Evolutionary conservation across 2,329 filamentous ascomycete genomes (phyloP).

Genomic region (Polychaeton citri): DNA sequence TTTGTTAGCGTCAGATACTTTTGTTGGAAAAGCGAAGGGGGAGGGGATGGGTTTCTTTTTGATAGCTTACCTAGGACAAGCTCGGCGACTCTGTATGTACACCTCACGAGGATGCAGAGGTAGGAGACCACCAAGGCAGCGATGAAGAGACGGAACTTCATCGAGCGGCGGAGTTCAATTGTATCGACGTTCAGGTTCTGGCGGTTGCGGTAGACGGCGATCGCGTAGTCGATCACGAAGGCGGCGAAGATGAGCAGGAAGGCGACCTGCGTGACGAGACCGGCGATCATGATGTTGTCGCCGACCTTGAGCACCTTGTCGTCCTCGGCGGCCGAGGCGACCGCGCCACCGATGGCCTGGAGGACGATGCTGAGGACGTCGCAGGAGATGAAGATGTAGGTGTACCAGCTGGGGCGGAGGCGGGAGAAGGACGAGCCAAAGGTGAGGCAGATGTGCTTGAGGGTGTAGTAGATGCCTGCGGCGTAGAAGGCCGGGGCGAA

Average conservation of each 20-base stretch:
- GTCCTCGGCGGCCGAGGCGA: conserved; percentile 37
- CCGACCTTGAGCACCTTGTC: conserved; percentile 33
- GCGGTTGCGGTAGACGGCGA: conserved; percentile 9
- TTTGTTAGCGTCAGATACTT: background rate
- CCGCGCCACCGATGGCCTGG: conserved; percentile 44
- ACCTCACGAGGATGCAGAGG: conserved; percentile 15
- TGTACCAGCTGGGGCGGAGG: conserved; percentile 23
- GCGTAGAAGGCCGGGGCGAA: conserved; percentile 32
- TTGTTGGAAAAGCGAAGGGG: too few species aligned
- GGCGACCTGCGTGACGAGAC: conserved; percentile 44
- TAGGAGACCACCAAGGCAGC: conserved; percentile 13
- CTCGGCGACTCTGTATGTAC: conserved; percentile 18
- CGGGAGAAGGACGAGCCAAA: conserved; percentile 22
- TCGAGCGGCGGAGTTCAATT: conserved; percentile 21
- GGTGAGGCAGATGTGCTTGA: conserved; percentile 30
- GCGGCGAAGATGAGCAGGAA: conserved; percentile 36
- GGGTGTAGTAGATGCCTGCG: conserved; percentile 32
- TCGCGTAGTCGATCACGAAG: conserved; percentile 25
- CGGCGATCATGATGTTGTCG: conserved; percentile 44
- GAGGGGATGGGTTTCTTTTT: conserved; percentile 3
- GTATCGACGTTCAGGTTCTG: conserved; percentile 12
- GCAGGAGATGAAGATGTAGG: conserved; percentile 46
- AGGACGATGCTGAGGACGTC: conserved; percentile 46
- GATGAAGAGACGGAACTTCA: conserved; percentile 16
- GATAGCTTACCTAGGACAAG: conserved; percentile 3